phyloP scores from a whole-genome alignment of 1,139 yeast genomes.

The Debaryomyces subglobosus region DNA sequence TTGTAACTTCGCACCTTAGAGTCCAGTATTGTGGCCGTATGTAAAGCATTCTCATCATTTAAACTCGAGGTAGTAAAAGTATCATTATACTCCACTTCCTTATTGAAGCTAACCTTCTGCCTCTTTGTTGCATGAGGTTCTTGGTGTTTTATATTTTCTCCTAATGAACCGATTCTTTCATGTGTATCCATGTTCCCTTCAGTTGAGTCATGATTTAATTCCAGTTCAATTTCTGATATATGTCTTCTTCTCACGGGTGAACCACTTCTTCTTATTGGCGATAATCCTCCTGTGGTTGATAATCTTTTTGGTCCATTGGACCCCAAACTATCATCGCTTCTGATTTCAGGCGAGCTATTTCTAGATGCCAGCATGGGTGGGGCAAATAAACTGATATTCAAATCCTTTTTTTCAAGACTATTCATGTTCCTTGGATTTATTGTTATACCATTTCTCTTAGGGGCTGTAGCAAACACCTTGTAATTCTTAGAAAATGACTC shows the following conservation, averaged over 20 bases:
- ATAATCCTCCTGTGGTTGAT: constrained; percentile 14
- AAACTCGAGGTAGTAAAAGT: constrained; percentile 1
- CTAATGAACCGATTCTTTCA: background rate
- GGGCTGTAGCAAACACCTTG: constrained; percentile 15
- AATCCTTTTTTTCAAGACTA: background rate
- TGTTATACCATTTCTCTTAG: constrained; percentile 9
- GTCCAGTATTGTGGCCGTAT: background rate
- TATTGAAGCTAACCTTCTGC: constrained; percentile 9
- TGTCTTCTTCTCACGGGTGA: constrained; percentile 38
- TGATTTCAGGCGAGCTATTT: constrained; percentile 2
- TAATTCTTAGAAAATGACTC: constrained; percentile 11
- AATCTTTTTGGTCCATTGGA: background rate
- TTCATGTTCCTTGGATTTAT: background rate
- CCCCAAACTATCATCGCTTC: constrained; percentile 4
- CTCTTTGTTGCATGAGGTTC: background rate
- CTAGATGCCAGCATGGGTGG: constrained; percentile 6
- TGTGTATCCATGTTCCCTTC: constrained; percentile 8
- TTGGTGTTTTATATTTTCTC: background rate
- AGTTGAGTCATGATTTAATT: constrained; percentile 7
- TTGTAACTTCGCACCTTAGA: background rate
- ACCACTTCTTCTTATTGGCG: constrained; percentile 40
- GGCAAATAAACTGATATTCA: background rate
- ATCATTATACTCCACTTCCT: constrained; percentile 7
- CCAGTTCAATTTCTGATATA: constrained; percentile 32
- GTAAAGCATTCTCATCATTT: background rate